Conservation (phyloP, 768 basidiomycete genomes). For the Podaxis sp. region DNA sequence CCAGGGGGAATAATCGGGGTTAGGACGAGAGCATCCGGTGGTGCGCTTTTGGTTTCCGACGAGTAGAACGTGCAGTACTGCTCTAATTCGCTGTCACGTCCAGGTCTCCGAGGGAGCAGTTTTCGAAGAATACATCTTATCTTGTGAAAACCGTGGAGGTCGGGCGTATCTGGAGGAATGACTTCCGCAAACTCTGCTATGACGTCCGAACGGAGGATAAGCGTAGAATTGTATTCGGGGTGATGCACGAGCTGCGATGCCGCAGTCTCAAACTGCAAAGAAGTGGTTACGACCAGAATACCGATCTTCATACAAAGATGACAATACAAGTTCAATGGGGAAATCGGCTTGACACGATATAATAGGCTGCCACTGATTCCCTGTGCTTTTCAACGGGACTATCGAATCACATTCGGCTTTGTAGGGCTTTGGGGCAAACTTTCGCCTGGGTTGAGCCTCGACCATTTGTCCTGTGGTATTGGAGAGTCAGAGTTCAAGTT, state of each 20-base stretch:
- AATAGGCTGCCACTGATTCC: slow-evolving; percentile 16
- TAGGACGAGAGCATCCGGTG: slow-evolving; percentile 39
- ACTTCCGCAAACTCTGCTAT: slow-evolving; percentile 34
- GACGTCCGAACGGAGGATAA: slow-evolving; percentile 83
- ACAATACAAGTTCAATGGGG: slow-evolving; percentile 21
- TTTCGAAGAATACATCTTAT: slow-evolving; percentile 58
- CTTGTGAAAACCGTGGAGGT: slow-evolving; percentile 30
- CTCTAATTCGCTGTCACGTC: slow-evolving; percentile 66
- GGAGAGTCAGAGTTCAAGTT: too few species aligned
- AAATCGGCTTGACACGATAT: slow-evolving; percentile 22
- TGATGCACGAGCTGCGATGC: slow-evolving; percentile 74
- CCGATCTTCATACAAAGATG: not conserved
- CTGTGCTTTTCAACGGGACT: not conserved
- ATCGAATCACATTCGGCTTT: not conserved
- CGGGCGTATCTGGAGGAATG: slow-evolving; percentile 30
- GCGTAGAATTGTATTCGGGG: slow-evolving; percentile 89
- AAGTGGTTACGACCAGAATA: not conserved
- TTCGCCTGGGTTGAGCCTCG: not conserved
- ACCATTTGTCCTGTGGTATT: not conserved
- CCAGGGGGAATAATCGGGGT: slow-evolving; percentile 49
- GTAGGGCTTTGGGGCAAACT: not conserved
- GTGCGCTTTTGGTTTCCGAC: slow-evolving; percentile 1
- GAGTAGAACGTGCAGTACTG: slow-evolving; percentile 77
- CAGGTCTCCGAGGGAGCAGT: slow-evolving; percentile 75
- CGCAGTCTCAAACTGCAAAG: slow-evolving; percentile 64